Base-by-base conservation (phyloP, 2,329 filamentous ascomycete genomes). In the Knoxdaviesia capensis region DNA sequence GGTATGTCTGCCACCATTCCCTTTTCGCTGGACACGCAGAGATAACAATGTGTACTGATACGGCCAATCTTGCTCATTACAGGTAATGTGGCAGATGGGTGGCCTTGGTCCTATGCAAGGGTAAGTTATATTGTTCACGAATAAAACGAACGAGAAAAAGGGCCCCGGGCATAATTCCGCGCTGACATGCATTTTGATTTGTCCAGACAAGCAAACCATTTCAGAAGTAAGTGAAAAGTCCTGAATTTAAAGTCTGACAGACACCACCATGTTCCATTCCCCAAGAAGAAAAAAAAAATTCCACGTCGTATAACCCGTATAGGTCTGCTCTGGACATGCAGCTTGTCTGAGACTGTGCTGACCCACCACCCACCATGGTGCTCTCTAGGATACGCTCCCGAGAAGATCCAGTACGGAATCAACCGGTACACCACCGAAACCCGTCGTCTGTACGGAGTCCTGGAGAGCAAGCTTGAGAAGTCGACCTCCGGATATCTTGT, bases 341-440 rank as follows among this genome's bases (percentile, higher is more conserved):
- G 20, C 20, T 20, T 2, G 2, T 20, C 20, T 20, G 20, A 20
- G 20, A 20, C 20, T 20, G 20, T 20, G 20, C 20, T 20, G 20
- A 20, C 3, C 2, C 20, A 20, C 20, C 20, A 20, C 3, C 2
- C 20, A 20, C 20, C 20, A 20, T 20, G 20, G 20, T 20, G 7
- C 7, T 11, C 9, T 31, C 7, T 44, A 71, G 67, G 65, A 43
- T 92, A 93, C 53, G 84, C 85, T 1, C 81, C 83, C 0, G 80
- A 87, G 55, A 75, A 71, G 56, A 88, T 93, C 51, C 66, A 77
- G 52, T 93, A 94, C 55, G 84, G 80, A 47, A 74, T 92, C 43
- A 74, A 82, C 53, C 72, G 86, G 39, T 94, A 93, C 61, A 63
- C 68, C 53, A 90, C 84, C 54, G 86, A 94, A 62, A 84, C 80